Evolutionary conservation across 495 filamentous ascomycete species (phyloP), one percentile per base, ranked within the genome.

Genomic region (Podospora tetraspora): DNA sequence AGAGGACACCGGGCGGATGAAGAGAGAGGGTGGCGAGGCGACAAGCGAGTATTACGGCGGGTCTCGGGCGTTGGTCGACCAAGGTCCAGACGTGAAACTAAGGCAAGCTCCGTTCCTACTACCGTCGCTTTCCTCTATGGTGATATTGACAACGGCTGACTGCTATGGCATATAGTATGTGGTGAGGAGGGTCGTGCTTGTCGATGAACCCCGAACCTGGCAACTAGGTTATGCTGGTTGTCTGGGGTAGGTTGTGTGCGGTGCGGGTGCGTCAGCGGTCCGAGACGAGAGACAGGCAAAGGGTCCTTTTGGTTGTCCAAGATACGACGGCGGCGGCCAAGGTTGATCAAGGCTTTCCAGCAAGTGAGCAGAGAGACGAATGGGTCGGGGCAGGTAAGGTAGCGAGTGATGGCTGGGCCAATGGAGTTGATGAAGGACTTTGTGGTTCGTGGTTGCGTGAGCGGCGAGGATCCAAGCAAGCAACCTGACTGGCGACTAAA

Each of bases 401-500:
- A 73, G 70, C 72, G 68, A 77, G 64, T 62, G 59, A 66, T 63
- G 59, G 64, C 67, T 61, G 63, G 69, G 65, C 75, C 73, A 78
- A 78, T 77, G 64, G 65, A 72, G 63, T 65, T 64, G 73, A 63
- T 62, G 66, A 69, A 70, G 59, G 58, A 69, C 67, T 70, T 52
- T 64, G 70, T 64, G 68, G 69, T 67, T 71, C 63, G 76, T 70
- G 69, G 70, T 71, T 71, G 60, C 73, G 67, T 59, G 67, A 60
- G 68, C 66, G 59, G 73, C 62, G 66, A 71, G 68, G 68, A 72
- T 71, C 73, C 11, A 37, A 13, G 32, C 70, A 68, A 71, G 69
- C 67, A 71, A 70, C 68, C 59, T 72, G 70, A 74, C 73, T 73
- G 73, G 72, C 69, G 73, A 74, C 68, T 71, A 70, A 72, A 74